Base-by-base conservation (phyloP, 1,284 basidiomycete species). In the Cryptococcus jaspeensis region DNA sequence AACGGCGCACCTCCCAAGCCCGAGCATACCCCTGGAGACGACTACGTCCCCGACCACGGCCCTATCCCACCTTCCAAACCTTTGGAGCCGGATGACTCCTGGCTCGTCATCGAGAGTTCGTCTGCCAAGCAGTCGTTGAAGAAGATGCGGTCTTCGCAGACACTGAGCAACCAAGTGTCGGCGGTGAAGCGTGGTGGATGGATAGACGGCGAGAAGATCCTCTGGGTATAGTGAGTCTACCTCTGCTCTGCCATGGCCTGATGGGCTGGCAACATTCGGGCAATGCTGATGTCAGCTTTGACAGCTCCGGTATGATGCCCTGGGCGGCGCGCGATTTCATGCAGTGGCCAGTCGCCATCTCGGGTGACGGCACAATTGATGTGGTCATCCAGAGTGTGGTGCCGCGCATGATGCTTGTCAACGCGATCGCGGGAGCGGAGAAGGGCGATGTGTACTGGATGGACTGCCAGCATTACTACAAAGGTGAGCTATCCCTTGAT, bases 301-400 rank as follows among this genome's bases (percentile, higher is more conserved):
- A 11, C 51, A 80, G 79, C 59, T 78, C 78, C 22, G 82, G 82
- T 0, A 76, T 77, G 59, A 72, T 81, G 64, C 81, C 81, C 1
- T 82, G 76, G 66, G 77, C 81, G 0, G 71, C 77, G 7, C 85
- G 87, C 50, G 88, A 92, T 71, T 79, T 90, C 41, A 89, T 92
- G 86, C 87, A 92, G 52, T 94, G 92, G 75, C 92, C 92, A 0
- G 85, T 89, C 3, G 86, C 89, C 1, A 76, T 85, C 39, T 85
- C 88, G 0, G 85, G 88, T 50, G 87, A 92, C 67, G 92, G 92
- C 0, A 72, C 87, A 39, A 84, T 95, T 53, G 92, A 96, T 70
- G 75, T 95, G 20, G 84, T 84, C 38, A 79, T 86, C 18, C 87
- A 92, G 78, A 83, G 84, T 52, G 65, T 81, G 53, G 89, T 89